Base-by-base conservation (phyloP, 495 filamentous ascomycete species). In the Talaromyces borbonicus region DNA sequence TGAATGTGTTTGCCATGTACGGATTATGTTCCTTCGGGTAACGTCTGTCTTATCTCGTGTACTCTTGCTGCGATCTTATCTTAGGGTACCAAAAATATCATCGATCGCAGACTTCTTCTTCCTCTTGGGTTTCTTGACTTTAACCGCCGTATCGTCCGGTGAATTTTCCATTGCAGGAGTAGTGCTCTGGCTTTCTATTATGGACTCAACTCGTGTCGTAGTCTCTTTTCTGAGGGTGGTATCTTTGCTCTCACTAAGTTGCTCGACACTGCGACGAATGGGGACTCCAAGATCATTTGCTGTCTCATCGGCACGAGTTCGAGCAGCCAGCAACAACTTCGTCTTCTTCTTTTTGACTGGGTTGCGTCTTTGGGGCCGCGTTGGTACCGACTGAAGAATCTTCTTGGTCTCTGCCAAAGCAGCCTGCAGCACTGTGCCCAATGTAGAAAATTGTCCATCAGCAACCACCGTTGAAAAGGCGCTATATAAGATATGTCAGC, bases 401-500 rank as follows among this genome's bases (percentile, higher is more conserved):
- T 40, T 26, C 46, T 30, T 23, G 12, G 12, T 35, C 32, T 43
- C 33, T 9, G 33, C 49, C 18, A 38, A 39, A 26, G 72, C 63
- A 14, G 75, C 79, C n/a, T 89, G 39, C 5, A 93, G 69, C 35
- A 85, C 74, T 12, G 87, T 64, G n/a, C 87, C 87, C n/a, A 92
- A 70, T 1, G 83, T 66, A n/a, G 84, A 76, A 56, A 84, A 88
- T 49, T 85, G 83, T 29, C 68, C 74, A 61, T 88, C 84, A 7
- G 78, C 78, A 4, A 84, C 62, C 11, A 90, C 64, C 20, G 79
- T 80, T 6, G 77, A 78, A 56, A 93, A 90, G 0, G 82, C 78
- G 12, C 74, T 80, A 14, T 22, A 40, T 8, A 3, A 35, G 49
- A 55, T 30, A 57, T 44, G 26, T 35, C 12, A 32, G 36, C 7